These are phyloP conservation scores for Stereocaulon alpinum DNA, from an alignment of 495 filamentous ascomycete genomes.

Conservation along the genomic window DNA sequence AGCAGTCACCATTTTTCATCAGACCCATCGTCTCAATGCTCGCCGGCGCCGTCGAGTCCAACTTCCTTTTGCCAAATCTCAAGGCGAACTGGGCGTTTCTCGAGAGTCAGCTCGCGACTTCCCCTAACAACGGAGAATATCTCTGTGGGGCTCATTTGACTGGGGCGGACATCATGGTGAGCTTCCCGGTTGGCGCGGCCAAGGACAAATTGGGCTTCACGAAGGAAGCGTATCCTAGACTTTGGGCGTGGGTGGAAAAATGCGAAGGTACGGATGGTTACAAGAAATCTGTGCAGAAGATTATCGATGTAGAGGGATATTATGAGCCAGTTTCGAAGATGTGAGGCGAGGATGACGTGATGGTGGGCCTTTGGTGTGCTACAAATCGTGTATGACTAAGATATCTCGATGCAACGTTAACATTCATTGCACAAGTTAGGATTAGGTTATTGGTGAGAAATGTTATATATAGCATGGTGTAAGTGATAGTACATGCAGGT, in stretches of 20 bases:
- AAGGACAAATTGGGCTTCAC: constrained; percentile 33
- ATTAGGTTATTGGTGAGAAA: background rate
- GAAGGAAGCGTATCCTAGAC: constrained; percentile 47
- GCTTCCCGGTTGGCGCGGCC: constrained; percentile 57
- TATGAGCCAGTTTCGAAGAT: constrained; percentile 12
- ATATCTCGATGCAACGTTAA: too few species aligned
- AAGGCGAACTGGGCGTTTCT: constrained; percentile 59
- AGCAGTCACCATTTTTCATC: constrained; percentile 72
- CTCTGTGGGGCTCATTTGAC: constrained; percentile 64
- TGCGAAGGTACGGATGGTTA: constrained; percentile 55
- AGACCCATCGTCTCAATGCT: constrained; percentile 62
- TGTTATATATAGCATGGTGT: background rate
- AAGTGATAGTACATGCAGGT: too few species aligned
- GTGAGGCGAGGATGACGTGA: too few species aligned
- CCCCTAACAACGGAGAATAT: constrained; percentile 52
- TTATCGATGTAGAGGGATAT: constrained; percentile 47
- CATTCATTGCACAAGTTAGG: background rate
- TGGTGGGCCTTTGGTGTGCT: too few species aligned
- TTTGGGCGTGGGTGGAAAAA: constrained; percentile 52
- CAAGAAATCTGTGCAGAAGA: constrained; percentile 47
- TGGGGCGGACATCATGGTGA: constrained; percentile 71
- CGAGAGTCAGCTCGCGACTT: constrained; percentile 56
- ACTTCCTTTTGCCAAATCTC: constrained; percentile 54
- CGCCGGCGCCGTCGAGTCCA: constrained; percentile 46
- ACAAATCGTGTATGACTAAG: background rate